Evolutionary conservation across 192 early-diverging fungal species (phyloP), one percentile per base, ranked within the genome.

Genomic region (Rhizophagus clarus): DNA sequence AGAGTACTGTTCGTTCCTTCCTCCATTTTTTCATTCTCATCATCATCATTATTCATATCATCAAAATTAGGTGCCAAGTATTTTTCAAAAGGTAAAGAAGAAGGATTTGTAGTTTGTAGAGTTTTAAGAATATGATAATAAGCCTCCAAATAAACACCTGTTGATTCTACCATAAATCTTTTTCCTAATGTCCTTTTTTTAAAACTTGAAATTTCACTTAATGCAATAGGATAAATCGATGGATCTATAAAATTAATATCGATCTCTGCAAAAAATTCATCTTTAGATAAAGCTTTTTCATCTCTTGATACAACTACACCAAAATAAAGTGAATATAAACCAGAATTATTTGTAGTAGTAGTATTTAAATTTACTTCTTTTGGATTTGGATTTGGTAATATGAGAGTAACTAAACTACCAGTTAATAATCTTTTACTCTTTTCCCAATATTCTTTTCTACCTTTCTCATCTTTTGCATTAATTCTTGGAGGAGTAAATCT

Each of bases 131-230:
- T 72, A 3, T 82, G 84, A 1, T 73, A 49, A 45, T 85, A 87
- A 10, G 82, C 49, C 4, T 81, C 86, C 9, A 85, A 82, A 49
- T 80, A 83, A 1, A 81, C 77, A 1, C 82, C 82, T 0, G 80
- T 76, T 1, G 84, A 79, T 80, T 87, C 86, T 0, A 87, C 84
- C 29, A 87, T 77, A 47, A 82, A 85, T 70, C 82, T 81, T 10
- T 75, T 72, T 12, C 73, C 34, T 15, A 17, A 28, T 8, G 28
- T 4, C 2, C 61, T 79, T 17, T 77, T 62, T 69, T 79, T 22
- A 24, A 10, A n/a, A n/a, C n/a, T n/a, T n/a, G n/a, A n/a, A n/a
- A n/a, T n/a, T n/a, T n/a, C n/a, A n/a, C n/a, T n/a, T n/a, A n/a
- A n/a, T n/a, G n/a, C n/a, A n/a, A n/a, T n/a, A n/a, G n/a, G n/a